Evolutionary conservation across 495 filamentous ascomycete species (phyloP).

Genomic region (Chaetomium cochliodes): DNA sequence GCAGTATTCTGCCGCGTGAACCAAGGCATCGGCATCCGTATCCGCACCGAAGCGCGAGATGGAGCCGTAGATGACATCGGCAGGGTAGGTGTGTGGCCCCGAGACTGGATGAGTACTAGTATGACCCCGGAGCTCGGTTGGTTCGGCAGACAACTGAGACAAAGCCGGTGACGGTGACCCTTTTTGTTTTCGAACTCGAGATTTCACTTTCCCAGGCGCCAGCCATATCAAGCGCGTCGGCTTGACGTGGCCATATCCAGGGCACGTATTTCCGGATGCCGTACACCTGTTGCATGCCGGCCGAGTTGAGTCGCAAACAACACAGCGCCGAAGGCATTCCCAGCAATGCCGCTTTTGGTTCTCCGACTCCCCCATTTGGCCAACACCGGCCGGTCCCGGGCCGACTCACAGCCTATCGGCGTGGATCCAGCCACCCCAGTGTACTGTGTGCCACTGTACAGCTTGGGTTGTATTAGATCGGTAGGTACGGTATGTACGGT

Average conservation of each 20-base stretch:
- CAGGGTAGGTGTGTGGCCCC: not conserved
- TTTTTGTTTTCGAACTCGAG: not conserved
- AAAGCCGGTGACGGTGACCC: not conserved
- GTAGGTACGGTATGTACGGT: too few relatives aligned
- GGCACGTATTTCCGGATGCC: not conserved
- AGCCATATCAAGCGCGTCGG: constrained; percentile 6
- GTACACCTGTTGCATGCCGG: constrained; percentile 8
- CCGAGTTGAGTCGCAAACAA: constrained; percentile 5
- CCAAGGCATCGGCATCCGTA: not conserved
- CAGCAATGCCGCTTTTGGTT: constrained; percentile 4
- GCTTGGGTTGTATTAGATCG: too few relatives aligned
- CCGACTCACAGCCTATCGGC: too few relatives aligned
- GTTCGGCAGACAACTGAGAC: not conserved
- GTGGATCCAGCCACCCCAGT: too few relatives aligned
- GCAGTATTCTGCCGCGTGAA: constrained; percentile 12
- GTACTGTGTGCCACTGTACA: too few relatives aligned
- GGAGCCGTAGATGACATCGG: not conserved
- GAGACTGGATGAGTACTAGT: too few relatives aligned
- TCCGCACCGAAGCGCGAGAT: not conserved
- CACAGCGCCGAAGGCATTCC: constrained; percentile 11
- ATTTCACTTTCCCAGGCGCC: not conserved
- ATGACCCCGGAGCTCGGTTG: not conserved
- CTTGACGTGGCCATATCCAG: constrained; percentile 10
- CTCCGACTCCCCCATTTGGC: not conserved
- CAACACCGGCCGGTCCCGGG: too few relatives aligned